Percentiles rank a stretch among this genome's conserved stretches.
Evolutionary conservation across 345 rosid species (phyloP).

Genomic region (Eucalyptus leucophloia): DNA sequence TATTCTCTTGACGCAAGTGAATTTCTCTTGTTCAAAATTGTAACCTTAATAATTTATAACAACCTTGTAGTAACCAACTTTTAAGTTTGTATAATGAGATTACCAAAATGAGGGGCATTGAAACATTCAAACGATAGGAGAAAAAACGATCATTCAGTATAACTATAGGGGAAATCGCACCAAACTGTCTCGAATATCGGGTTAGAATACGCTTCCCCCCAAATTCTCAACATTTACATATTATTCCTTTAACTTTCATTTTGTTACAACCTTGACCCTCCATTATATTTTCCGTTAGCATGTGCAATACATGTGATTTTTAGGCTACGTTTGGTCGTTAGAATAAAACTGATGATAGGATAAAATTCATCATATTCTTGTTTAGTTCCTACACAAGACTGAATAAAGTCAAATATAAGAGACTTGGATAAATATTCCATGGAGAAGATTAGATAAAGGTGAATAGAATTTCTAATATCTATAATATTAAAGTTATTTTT

Average conservation of each 20-base stretch:
- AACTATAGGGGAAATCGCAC: neutral
- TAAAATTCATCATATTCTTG: too few species aligned
- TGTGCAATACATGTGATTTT: neutral
- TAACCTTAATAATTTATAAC: neutral
- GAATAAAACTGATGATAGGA: neutral
- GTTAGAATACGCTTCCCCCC: neutral
- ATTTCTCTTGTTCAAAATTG: neutral
- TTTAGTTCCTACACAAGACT: too few species aligned
- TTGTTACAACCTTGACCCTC: neutral
- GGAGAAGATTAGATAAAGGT: neutral
- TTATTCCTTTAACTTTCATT: neutral
- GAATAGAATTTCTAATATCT: too few species aligned
- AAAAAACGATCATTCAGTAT: accelerated
- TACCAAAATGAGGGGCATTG: neutral
- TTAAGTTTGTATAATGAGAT: neutral
- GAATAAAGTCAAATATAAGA: too few species aligned
- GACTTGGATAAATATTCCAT: too few species aligned
- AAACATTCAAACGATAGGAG: neutral
- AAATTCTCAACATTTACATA: neutral
- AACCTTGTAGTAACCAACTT: neutral
- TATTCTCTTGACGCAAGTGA: neutral
- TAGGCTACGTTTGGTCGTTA: neutral
- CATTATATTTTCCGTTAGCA: neutral
- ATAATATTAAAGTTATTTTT: too few species aligned
- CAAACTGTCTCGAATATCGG: accelerated